phyloP scores from a whole-genome alignment of 306 rosid genomes.

The Acacia acuminata region DNA sequence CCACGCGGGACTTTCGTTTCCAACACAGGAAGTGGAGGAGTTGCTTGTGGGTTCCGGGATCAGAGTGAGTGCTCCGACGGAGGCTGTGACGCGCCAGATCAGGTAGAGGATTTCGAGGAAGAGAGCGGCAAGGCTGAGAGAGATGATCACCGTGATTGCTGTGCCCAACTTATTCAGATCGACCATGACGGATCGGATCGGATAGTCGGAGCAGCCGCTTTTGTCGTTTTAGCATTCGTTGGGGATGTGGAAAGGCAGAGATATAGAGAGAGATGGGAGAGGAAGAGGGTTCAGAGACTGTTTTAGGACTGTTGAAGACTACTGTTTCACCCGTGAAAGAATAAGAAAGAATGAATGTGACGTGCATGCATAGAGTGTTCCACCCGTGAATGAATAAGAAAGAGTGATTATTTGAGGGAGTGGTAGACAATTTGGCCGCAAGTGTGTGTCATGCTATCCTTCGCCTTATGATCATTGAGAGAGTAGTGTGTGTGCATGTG shows the following conservation, averaged over 20 bases:
- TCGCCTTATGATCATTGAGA: too few relatives aligned
- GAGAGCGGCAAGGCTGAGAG: constrained; percentile 37
- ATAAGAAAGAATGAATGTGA: too few relatives aligned
- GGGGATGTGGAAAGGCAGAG: background rate
- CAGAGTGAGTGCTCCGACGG: constrained; percentile 13
- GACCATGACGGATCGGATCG: constrained; percentile 23
- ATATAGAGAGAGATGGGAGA: too few relatives aligned
- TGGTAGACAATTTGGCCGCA: too few relatives aligned
- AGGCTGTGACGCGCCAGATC: constrained; percentile 34
- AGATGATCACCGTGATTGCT: constrained; percentile 31
- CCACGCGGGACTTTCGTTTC: constrained; percentile 29
- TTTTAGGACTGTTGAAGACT: too few relatives aligned
- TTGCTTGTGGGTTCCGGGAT: background rate
- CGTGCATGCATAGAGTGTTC: too few relatives aligned
- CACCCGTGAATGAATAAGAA: too few relatives aligned
- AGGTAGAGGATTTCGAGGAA: constrained; percentile 38
- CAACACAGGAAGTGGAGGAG: constrained; percentile 1
- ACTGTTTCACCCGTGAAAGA: too few relatives aligned
- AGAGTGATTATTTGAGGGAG: too few relatives aligned
- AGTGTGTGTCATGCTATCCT: too few relatives aligned
- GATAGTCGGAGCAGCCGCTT: background rate
- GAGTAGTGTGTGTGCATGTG: too few relatives aligned
- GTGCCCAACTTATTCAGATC: constrained; percentile 46
- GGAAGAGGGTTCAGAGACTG: too few relatives aligned
- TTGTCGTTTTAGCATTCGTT: background rate